Evolutionary conservation across 371 early-diverging fungal species (phyloP), one percentile per base, ranked within the genome.

Genomic region (Amoeboaphelidium protococcarum): DNA sequence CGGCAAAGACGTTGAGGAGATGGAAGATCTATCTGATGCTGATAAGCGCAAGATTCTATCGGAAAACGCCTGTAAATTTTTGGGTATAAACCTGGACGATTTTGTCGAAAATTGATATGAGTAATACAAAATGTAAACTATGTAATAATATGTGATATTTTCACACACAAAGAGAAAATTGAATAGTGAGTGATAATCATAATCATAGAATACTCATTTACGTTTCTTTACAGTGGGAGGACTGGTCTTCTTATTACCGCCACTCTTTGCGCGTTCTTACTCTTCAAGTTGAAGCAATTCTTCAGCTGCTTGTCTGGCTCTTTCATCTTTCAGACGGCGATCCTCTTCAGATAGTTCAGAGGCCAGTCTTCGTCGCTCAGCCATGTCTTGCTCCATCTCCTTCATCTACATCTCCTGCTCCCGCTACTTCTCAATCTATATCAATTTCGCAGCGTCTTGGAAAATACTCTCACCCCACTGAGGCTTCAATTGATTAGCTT

Each of bases 1-100:
- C 0, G 75, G 75, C 26, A 62, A 70, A 52, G 52, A 74, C 53
- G 61, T 76, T 44, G 68, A 65, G 42, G 63, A 65, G 16, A 58
- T 58, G 22, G 45, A 52, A 26, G 58, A 57, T 60, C 50, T 76
- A 44, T 54, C 58, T n/a, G 63, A 68, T 22, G 69, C 75, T 45
- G 71, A 66, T 27, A 73, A 72, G 61, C 58, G 50, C 2, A 65
- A 60, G 54, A 52, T 73, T 6, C 55, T 73, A 45, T 61, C 62
- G 23, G 54, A 50, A 40, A 72, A 72, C 40, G 72, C 68, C 13
- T 50, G 65, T 48, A 50, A 56, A 52, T 69, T 71, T 51, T 54
- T 72, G 42, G 56, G 56, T 19, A 50, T 65, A 10, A 58, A 60
- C 25, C n/a, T n/a, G n/a, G n/a, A n/a, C n/a, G n/a, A n/a, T n/a